Evolutionary conservation across 495 filamentous ascomycete genomes (phyloP).

Genomic region (Ascodesmis nigricans): DNA sequence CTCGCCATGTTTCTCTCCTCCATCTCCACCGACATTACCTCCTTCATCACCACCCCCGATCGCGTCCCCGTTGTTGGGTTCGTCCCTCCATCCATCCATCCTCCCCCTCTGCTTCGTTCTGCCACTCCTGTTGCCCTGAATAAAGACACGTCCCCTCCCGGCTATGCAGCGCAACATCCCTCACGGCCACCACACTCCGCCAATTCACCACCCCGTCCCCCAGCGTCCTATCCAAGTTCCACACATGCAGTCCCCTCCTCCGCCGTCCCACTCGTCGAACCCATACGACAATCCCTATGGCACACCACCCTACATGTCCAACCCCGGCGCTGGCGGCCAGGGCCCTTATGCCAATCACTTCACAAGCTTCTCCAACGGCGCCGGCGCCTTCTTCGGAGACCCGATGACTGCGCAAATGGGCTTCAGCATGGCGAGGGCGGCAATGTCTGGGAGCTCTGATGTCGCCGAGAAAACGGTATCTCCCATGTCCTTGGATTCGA

Average conservation of each 20-base stretch:
- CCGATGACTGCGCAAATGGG: constrained; percentile 81
- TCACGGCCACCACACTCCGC: constrained; percentile 68
- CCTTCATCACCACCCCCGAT: too few relatives aligned
- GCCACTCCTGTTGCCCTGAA: too few relatives aligned
- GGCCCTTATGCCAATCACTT: constrained; percentile 31
- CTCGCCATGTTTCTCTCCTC: too few relatives aligned
- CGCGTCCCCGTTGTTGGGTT: too few relatives aligned
- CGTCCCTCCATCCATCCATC: too few relatives aligned
- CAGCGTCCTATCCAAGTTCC: constrained; percentile 97
- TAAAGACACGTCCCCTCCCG: not conserved
- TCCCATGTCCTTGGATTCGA: too few relatives aligned
- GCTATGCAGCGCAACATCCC: constrained; percentile 61
- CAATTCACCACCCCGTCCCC: constrained; percentile 91
- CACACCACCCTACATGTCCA: constrained; percentile 44
- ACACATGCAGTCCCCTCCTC: constrained; percentile 93
- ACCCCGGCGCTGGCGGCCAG: constrained; percentile 27
- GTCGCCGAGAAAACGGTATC: constrained; percentile 81
- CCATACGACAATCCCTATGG: constrained; percentile 51
- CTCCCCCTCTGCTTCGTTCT: too few relatives aligned
- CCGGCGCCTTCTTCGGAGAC: constrained; percentile 82
- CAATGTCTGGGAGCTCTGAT: constrained; percentile 69
- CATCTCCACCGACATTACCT: too few relatives aligned
- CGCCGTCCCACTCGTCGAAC: constrained; percentile 41
- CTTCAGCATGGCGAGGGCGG: constrained; percentile 79
- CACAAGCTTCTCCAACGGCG: constrained; percentile 24